Base-by-base conservation (phyloP, 2,329 filamentous ascomycete genomes). In the Ceratocystis huliohia region DNA sequence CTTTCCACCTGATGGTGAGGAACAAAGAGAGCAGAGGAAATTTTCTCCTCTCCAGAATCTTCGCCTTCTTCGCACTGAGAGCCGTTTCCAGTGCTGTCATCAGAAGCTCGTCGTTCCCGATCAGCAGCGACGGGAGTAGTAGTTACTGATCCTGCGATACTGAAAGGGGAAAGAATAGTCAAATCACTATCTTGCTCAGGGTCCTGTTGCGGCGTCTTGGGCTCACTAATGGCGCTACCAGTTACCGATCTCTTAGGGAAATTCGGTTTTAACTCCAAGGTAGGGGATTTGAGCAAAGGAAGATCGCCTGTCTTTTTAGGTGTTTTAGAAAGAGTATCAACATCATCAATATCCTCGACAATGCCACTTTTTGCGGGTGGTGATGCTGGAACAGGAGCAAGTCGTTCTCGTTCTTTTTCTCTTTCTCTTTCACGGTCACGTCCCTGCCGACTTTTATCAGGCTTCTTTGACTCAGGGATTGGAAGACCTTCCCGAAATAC, bases 1-100 rank as follows among this genome's bases (percentile, higher is more conserved):
- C 63, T 67, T 22, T 67, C 66, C 1, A 33, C 59, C 28, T 67
- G 66, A 44, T 89, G 85, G 77, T 93, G 89, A 53, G 89, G 89
- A 61, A 91, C 80, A 73, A 94, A 94, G 50, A 91, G 81, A 28
- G 89, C 89, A 41, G 88, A 93, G n/a, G 88, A 91, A 69, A 94
- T 91, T 74, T 93, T 89, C 74, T 94, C 89, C 73, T 89, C 86
- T 67, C 89, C 87, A 15, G 88, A 91, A 67, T 84, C 82, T 50
- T 84, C 82, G 20, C 77, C 79, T 59, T 83, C 80, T 20, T 68
- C 69, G 50, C 64, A 53, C 2, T 65, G 66, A 25, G 66, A 67
- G 2, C 75, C 73, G 69, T 70, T 71, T 46, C 76, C 77, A 63
- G 74, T 74, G 67, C 74, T 76, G 69, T 74, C 76, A 70, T 73